A percentile compares a stretch with the other conserved stretches of the same genome.
Conservation (phyloP, 2,329 filamentous ascomycete genomes). For the Stagonosporopsis chrysanthemi region DNA sequence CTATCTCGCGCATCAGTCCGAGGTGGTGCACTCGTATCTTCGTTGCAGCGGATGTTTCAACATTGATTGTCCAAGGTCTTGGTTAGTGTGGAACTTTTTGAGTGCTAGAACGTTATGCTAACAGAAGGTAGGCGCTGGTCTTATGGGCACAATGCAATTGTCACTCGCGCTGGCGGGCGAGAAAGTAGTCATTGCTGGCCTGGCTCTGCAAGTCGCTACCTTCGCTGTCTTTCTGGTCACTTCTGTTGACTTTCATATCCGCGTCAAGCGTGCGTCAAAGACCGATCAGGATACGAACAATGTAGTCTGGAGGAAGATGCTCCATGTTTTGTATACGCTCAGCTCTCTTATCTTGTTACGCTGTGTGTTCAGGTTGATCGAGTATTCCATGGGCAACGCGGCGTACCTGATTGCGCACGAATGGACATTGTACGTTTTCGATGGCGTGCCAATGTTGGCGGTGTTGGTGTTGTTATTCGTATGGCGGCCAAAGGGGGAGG, state of each 20-base stretch:
- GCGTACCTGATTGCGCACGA: slow-evolving; percentile 57
- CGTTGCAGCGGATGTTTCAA: slow-evolving; percentile 38
- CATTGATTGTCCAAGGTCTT: slow-evolving; percentile 40
- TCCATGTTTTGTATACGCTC: slow-evolving; percentile 55
- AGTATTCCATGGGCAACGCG: slow-evolving; percentile 58
- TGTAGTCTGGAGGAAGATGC: slow-evolving; percentile 35
- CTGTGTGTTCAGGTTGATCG: slow-evolving; percentile 59
- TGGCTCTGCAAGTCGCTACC: slow-evolving; percentile 44
- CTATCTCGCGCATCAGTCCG: slow-evolving; percentile 36
- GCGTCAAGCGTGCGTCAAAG: slow-evolving; percentile 25
- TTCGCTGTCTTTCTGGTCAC: slow-evolving; percentile 44
- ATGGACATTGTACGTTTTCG: slow-evolving; percentile 57
- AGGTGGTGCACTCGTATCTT: slow-evolving; percentile 43
- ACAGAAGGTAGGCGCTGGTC: slow-evolving; percentile 33
- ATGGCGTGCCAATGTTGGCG: slow-evolving; percentile 55
- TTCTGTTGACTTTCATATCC: slow-evolving; percentile 40
- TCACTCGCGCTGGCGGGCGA: slow-evolving; percentile 40
- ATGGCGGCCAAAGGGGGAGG: not conserved
- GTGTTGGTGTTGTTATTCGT: slow-evolving; percentile 51
- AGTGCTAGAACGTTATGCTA: not conserved
- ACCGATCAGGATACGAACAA: not conserved
- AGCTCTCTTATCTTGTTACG: slow-evolving; percentile 59
- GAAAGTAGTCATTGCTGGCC: slow-evolving; percentile 45
- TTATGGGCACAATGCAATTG: slow-evolving; percentile 47
- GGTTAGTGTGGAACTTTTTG: slow-evolving; percentile 23